Evolutionary conservation across 495 filamentous ascomycete genomes (phyloP), one percentile per base, ranked within the genome.

Genomic region (Trichoderma orchidacearum): DNA sequence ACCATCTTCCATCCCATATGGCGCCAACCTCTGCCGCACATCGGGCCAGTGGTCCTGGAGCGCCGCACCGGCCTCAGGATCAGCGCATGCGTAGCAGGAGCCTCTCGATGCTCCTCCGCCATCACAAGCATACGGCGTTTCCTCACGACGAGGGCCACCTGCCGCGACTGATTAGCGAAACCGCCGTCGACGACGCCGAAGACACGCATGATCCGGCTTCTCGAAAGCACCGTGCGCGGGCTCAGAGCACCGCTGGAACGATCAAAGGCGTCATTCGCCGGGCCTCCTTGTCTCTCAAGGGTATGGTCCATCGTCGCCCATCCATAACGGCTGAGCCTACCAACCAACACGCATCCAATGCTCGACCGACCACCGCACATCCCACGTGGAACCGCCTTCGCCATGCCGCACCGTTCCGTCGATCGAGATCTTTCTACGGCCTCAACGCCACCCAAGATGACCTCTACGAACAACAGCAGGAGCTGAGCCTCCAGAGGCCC

Each of bases 251-350:
- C 30, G 13, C 17, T 30, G 45, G 29, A 30, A 64, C 60, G 15
- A 25, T 79, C 28, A 75, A 72, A 57, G 67, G 72, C 9, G 72
- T 72, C 55, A 61, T 79, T 15, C 71, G 76, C n/a, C 68, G 74
- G 25, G 76, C 76, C 5, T 80, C 78, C 5, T 38, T 76, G 27
- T 79, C 74, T 30, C 59, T 80, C 15, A 76, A 71, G 61, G 72
- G 70, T 5, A 70, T 76, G 29, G 69, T 75, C 11, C 68, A 70
- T 31, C 66, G 73, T 48, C 70, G 74, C 36, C 75, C 74, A n/a
- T 71, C 75, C 30, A 67, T 73, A 18, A 70, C 69, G 1, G 52
- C 67, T 9, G 60, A 63, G 31, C 53, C 59, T 7, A 71, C 74
- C 27, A 60, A 62, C 28, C 68, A 58, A 15, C 51, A 63, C 23